Conservation (phyloP, 2,329 filamentous ascomycete genomes). For the Penicillium olsonii region DNA sequence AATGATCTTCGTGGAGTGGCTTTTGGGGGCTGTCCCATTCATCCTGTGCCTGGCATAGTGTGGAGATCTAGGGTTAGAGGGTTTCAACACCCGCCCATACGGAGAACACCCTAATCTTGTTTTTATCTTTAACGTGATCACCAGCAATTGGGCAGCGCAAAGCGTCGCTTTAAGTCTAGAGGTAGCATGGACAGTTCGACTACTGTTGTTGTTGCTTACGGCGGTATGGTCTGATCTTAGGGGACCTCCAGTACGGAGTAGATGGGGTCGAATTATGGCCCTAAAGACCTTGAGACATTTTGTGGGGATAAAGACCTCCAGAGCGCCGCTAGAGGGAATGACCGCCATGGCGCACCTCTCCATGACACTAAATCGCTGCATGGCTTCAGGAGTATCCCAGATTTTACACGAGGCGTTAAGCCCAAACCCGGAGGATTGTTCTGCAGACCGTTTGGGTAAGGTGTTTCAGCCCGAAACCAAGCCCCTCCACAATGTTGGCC, state of each 20-base stretch:
- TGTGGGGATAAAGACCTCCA: slow-evolving; percentile 10
- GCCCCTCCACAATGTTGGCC: slow-evolving; percentile 12
- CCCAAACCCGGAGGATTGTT: neutral
- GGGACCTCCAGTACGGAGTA: no score
- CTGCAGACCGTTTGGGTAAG: slow-evolving; percentile 10
- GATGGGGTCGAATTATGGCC: neutral
- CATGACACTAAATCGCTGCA: slow-evolving; percentile 4
- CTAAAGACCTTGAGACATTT: slow-evolving; percentile 13
- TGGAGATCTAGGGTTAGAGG: slow-evolving; percentile 4
- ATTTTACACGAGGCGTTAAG: slow-evolving; percentile 6
- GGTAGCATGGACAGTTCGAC: no score
- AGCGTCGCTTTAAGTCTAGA: neutral
- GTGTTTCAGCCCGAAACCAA: slow-evolving; percentile 20
- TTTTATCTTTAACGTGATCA: no score
- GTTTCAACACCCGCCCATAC: slow-evolving; percentile 13
- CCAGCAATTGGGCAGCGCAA: neutral
- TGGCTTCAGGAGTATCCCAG: neutral
- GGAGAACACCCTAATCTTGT: slow-evolving; percentile 15
- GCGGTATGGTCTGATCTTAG: neutral
- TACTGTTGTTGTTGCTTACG: no score
- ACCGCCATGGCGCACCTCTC: slow-evolving; percentile 9
- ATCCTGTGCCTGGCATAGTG: slow-evolving; percentile 4
- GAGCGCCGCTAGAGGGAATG: slow-evolving; percentile 5
- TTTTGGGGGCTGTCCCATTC: slow-evolving; percentile 3
- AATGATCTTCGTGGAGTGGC: slow-evolving; percentile 17